Evolutionary conservation across 164 flowering plant genomes (phyloP).

Genomic region (Aristolochia contorta): DNA sequence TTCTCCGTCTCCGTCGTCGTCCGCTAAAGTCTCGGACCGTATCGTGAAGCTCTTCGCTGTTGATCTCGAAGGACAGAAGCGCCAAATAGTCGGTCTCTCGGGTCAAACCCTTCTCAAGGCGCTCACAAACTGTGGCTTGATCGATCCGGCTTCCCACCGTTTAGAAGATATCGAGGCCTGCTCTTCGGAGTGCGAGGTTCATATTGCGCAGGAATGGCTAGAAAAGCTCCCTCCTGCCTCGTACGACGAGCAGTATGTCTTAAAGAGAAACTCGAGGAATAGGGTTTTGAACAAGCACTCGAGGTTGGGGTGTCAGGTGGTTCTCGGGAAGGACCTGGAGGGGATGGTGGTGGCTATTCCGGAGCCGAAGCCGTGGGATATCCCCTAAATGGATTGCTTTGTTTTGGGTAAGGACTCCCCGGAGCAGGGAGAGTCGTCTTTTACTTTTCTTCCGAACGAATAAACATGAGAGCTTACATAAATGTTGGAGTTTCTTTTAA

Average conservation of each 20-base stretch:
- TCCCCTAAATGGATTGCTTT: slow-evolving; percentile 27
- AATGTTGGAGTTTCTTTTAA: too few relatives aligned
- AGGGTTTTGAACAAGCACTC: slow-evolving; percentile 77
- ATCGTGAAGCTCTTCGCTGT: slow-evolving; percentile 79
- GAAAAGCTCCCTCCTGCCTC: slow-evolving; percentile 63
- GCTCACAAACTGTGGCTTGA: slow-evolving; percentile 50
- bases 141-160: slow-evolving; percentile 91
- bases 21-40: slow-evolving; percentile 77
- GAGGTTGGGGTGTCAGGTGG: slow-evolving; percentile 88
- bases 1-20: slow-evolving; percentile 21
- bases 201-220: slow-evolving; percentile 91
- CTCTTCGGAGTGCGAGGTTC: slow-evolving; percentile 95
- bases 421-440: background rate
- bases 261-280: slow-evolving; percentile 46
- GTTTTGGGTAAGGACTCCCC: background rate
- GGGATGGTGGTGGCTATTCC: slow-evolving; percentile 99
- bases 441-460: background rate
- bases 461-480: background rate
- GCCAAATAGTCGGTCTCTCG: slow-evolving; percentile 63
- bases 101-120: slow-evolving; percentile 86
- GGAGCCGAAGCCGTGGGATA: slow-evolving; percentile 93
- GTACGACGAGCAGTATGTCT: slow-evolving; percentile 79
- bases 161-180: slow-evolving; percentile 95
- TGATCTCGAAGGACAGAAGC: slow-evolving; percentile 65
- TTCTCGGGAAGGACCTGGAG: slow-evolving; percentile 53